phyloP scores from a whole-genome alignment of 2,329 filamentous ascomycete genomes.

The Pseudopyricularia javanii region DNA sequence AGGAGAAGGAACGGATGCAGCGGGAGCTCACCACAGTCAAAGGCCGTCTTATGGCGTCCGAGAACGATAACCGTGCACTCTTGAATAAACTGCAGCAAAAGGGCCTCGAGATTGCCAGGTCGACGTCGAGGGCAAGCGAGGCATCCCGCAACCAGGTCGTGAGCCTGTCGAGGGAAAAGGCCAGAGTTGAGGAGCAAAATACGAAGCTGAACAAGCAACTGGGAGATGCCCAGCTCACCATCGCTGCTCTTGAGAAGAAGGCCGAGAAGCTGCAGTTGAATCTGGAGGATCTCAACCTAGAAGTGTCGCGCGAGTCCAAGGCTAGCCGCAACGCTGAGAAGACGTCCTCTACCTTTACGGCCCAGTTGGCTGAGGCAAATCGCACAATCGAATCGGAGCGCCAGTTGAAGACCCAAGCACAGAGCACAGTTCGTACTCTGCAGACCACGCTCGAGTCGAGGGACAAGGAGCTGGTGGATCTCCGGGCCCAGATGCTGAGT shows the following conservation, averaged over 20 bases:
- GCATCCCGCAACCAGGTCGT: slow-evolving; percentile 66
- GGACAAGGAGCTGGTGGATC: slow-evolving; percentile 69
- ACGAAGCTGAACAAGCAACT: slow-evolving; percentile 71
- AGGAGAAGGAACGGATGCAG: slow-evolving; percentile 87
- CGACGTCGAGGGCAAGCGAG: slow-evolving; percentile 75
- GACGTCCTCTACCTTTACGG: slow-evolving; percentile 62
- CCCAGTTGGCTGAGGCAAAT: slow-evolving; percentile 80
- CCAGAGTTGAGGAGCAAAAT: slow-evolving; percentile 71
- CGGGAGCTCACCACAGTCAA: slow-evolving; percentile 85
- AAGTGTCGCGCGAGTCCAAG: slow-evolving; percentile 82
- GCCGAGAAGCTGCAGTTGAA: slow-evolving; percentile 83
- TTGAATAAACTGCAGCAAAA: slow-evolving; percentile 97
- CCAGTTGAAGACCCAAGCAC: slow-evolving; percentile 73
- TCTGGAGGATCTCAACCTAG: slow-evolving; percentile 85
- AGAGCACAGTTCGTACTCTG: slow-evolving; percentile 70
- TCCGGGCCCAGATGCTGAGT: slow-evolving; percentile 66
- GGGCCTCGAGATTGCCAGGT: slow-evolving; percentile 87
- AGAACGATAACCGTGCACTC: slow-evolving; percentile 92
- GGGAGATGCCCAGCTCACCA: slow-evolving; percentile 70
- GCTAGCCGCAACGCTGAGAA: slow-evolving; percentile 84
- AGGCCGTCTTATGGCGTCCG: slow-evolving; percentile 77
- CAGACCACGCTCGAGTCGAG: slow-evolving; percentile 68
- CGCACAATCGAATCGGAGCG: slow-evolving; percentile 82
- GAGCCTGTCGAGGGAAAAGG: slow-evolving; percentile 71
- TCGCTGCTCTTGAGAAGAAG: slow-evolving; percentile 82